Percentiles rank a stretch among this genome's conserved stretches.
These are phyloP conservation scores for Colletotrichum endophyticum DNA, from an alignment of 2,329 filamentous ascomycete genomes.

Conservation along the genomic window DNA sequence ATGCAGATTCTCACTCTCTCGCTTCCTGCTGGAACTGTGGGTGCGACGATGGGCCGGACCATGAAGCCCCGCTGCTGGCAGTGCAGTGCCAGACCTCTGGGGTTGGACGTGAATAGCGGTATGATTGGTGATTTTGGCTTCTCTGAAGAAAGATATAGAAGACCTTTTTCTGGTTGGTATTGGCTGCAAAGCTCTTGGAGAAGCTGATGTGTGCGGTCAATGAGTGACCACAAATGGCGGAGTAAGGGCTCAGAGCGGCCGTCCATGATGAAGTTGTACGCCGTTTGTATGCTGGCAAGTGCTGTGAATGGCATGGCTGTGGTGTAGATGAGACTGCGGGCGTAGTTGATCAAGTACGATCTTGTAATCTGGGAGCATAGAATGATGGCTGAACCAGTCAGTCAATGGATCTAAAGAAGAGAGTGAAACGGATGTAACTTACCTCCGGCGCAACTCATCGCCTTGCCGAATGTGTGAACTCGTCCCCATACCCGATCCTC, in stretches of 20 bases:
- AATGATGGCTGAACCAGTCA: conserved; percentile 48
- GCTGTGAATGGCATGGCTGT: conserved; percentile 70
- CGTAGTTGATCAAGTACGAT: conserved; percentile 76
- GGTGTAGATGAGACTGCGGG: conserved; percentile 76
- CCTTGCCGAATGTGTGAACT: conserved; percentile 72
- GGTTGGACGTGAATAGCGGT: conserved; percentile 61
- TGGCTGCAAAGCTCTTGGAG: conserved; percentile 41
- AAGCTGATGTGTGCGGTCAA: conserved; percentile 46
- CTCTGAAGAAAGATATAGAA: conserved; percentile 38
- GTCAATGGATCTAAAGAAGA: neutral
- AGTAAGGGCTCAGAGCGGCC: conserved; percentile 48
- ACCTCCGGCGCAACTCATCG: conserved; percentile 74
- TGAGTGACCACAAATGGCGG: conserved; percentile 48
- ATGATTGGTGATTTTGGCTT: conserved; percentile 67
- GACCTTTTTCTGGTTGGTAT: conserved; percentile 18
- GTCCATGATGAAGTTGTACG: conserved; percentile 60
- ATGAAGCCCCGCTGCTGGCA: conserved; percentile 66
- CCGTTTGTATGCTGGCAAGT: conserved; percentile 61
- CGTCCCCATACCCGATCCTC: conserved; percentile 62
- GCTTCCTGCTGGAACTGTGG: conserved; percentile 67
- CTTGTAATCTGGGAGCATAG: conserved; percentile 65
- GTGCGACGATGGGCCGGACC: conserved; percentile 70
- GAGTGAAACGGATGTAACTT: conserved; percentile 27
- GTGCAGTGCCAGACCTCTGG: conserved; percentile 61
- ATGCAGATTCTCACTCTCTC: conserved; percentile 72